Evolutionary conservation across 495 filamentous ascomycete genomes (phyloP).

Genomic region (Aspergillus steynii): DNA sequence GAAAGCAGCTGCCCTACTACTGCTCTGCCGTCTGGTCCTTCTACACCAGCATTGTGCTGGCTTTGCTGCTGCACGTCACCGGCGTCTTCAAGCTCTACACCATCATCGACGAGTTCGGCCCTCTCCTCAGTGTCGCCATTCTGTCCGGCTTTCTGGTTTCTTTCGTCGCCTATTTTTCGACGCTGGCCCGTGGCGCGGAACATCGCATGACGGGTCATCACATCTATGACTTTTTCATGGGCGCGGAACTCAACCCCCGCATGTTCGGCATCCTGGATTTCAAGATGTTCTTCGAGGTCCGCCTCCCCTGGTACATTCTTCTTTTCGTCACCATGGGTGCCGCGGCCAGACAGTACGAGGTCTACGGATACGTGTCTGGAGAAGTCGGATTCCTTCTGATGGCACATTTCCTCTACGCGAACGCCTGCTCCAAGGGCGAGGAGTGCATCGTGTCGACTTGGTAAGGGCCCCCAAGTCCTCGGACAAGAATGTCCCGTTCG

Average conservation of each 20-base stretch:
- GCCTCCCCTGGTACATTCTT: constrained; percentile 94
- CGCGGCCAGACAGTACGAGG: constrained; percentile 84
- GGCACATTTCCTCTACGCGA: constrained; percentile 95
- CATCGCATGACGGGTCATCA: constrained; percentile 92
- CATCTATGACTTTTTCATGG: constrained; percentile 99
- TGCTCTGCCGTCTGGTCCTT: constrained; percentile 87
- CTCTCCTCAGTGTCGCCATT: constrained; percentile 87
- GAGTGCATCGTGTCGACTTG: constrained; percentile 92
- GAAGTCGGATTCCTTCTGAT: constrained; percentile 87
- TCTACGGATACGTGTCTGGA: constrained; percentile 86
- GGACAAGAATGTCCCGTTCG: background rate
- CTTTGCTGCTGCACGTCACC: constrained; percentile 68
- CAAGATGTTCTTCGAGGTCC: constrained; percentile 99
- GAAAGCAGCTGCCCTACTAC: constrained; percentile 86
- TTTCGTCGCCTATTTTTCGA: constrained; percentile 81
- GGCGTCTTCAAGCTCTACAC: constrained; percentile 90
- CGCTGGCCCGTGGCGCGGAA: constrained; percentile 72
- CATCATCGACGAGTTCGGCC: constrained; percentile 93
- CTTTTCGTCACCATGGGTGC: constrained; percentile 75
- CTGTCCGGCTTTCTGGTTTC: constrained; percentile 79
- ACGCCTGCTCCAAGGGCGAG: constrained; percentile 95
- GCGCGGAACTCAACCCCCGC: constrained; percentile 92
- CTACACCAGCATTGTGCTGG: constrained; percentile 77
- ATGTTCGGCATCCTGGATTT: constrained; percentile 93
- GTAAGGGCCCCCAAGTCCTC: constrained; percentile 36